Conservation (phyloP, 2,329 filamentous ascomycete species). For the Exophiala sp. region DNA sequence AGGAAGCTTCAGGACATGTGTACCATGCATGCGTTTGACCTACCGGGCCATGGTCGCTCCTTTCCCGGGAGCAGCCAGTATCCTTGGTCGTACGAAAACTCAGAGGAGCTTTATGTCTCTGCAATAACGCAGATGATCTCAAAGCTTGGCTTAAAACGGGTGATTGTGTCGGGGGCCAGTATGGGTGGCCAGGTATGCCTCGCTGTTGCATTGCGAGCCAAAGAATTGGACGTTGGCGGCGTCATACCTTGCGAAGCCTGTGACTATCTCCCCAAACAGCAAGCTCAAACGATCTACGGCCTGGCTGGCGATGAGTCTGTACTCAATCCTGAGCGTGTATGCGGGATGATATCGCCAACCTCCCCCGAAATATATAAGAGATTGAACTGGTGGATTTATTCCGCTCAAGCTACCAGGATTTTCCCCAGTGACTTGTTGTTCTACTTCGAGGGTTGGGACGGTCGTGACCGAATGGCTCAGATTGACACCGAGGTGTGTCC, state of each 20-base stretch:
- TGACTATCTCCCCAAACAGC: conserved; percentile 16
- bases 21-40: conserved; percentile 23
- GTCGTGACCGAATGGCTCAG: conserved; percentile 40
- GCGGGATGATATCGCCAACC: conserved; percentile 44
- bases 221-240: conserved; percentile 13
- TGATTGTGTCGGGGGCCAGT: conserved; percentile 16
- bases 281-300: conserved; percentile 14
- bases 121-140: conserved; percentile 15
- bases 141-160: conserved; percentile 8
- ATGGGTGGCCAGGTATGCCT: conserved; percentile 23
- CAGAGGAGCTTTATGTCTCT: conserved; percentile 20
- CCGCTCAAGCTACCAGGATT: conserved; percentile 48
- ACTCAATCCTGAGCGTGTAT: conserved; percentile 22
- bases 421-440: conserved; percentile 52
- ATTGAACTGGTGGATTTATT: conserved; percentile 50
- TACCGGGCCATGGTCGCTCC: conserved; percentile 23
- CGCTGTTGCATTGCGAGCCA: conserved; percentile 14
- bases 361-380: conserved; percentile 45
- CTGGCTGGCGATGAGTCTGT: conserved; percentile 17
- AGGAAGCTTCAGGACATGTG: conserved; percentile 11
- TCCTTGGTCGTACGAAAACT: conserved; percentile 16
- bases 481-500: conserved; percentile 50
- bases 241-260: conserved; percentile 24
- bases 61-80: conserved; percentile 16
- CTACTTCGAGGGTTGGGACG: conserved; percentile 51